Base-by-base conservation (phyloP, 108 stramenopile species). In the Skeletonema tropicum region DNA sequence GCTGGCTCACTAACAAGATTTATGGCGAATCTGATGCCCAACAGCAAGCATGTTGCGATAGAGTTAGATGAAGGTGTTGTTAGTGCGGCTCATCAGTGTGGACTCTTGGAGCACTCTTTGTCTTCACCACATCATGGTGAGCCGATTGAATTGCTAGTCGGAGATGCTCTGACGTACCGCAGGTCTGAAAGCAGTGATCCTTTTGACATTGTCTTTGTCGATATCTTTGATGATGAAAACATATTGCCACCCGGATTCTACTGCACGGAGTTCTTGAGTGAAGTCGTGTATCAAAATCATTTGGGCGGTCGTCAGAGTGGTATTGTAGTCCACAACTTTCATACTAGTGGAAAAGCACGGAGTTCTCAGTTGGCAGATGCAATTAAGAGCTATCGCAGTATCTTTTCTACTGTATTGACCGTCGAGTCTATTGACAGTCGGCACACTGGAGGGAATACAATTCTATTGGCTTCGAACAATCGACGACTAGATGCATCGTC, bases 191-290 rank as follows among this genome's bases (percentile, higher is more conserved):
- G 36, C 13, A 30, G 60, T 6, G 62, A 65, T 15, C 63, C 63
- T 42, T 70, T 65, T 64, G 70, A 70, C 39, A 21, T 23, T 25
- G 30, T 70, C 4, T 70, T 70, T 59, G 13, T 70, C 64, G 70
- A 70, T 64, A 42, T 70, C 30, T 70, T 70, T 64, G 70, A 70
- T 61, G 70, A 30, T 10, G 21, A 64, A 36, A 70, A 70, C 62
- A 64, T 30, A 6, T 70, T 29, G 15, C 70, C 70, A 1, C 30
- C 60, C 0, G 70, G 29, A 61, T 65, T 70, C 31, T 64, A 64
- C 25, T 29, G 13, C 6, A n/a, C 26, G 6, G 23, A 23, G 19
- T 65, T 32, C 26, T 23, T 70, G 29, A 25, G 13, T 3, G 10
- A 55, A 2, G 52, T 55, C 7, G 52, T 55, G 23, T 23, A 23